phyloP scores from a whole-genome alignment of 225 moss, liverwort and hornwort genomes.

The Asterella californica region DNA sequence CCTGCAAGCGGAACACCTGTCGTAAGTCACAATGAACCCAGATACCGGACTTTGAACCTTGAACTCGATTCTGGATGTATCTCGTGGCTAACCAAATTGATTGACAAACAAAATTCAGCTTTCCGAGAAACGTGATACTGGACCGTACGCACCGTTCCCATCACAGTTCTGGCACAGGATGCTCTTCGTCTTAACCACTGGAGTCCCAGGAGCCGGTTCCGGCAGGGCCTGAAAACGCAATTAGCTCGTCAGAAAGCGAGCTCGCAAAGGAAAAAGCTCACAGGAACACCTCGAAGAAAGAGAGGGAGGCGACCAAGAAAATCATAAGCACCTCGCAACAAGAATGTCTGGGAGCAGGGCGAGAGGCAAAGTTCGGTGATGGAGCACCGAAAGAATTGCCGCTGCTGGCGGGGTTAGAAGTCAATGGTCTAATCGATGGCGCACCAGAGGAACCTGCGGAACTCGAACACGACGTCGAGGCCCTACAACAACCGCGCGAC shows the following conservation, averaged over 20 bases:
- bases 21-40: too few relatives aligned
- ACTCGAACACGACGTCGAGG: background rate
- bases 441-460: background rate
- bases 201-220: constrained; percentile 11
- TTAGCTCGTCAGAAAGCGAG: background rate
- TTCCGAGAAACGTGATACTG: background rate
- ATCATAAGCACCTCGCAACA: constrained; percentile 17
- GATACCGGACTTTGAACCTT: background rate
- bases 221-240: constrained; percentile 20
- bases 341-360: constrained; percentile 9
- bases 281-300: background rate
- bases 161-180: constrained; percentile 27
- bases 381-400: constrained; percentile 1
- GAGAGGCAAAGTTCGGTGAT: constrained; percentile 7
- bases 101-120: background rate
- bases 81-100: too few relatives aligned
- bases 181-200: background rate
- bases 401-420: background rate
- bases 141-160: constrained; percentile 28
- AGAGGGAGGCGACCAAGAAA: background rate
- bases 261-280: background rate
- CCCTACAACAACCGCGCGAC: background rate
- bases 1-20: constrained; percentile 29
- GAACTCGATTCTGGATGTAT: background rate
- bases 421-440: background rate